Percentiles rank a stretch among this genome's conserved stretches.
Conservation (phyloP, 495 filamentous ascomycete genomes). For the Hypoxylon perforatum region DNA sequence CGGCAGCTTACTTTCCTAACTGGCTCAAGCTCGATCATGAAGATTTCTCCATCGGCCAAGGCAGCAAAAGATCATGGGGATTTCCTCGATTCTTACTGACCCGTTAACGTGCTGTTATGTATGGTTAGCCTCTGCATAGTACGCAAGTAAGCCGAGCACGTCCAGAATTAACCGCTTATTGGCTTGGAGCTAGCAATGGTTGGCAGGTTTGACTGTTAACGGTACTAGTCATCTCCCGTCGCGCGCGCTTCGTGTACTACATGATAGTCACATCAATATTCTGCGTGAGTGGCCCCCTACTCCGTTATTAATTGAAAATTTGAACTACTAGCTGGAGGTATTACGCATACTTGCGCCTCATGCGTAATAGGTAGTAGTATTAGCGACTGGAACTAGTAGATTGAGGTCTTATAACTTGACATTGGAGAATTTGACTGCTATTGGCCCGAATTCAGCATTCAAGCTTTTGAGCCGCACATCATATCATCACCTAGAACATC, state of each 20-base stretch:
- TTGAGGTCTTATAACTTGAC: no score
- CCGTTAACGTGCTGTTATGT: neutral
- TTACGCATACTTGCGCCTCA: no score
- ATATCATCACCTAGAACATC: no score
- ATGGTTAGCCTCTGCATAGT: constrained; percentile 8
- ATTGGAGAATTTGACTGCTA: no score
- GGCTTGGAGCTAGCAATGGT: neutral
- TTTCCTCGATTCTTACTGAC: constrained; percentile 6
- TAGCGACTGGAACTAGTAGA: no score
- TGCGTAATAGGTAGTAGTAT: no score
- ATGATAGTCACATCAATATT: neutral
- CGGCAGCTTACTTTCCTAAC: constrained; percentile 26
- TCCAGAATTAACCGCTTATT: neutral
- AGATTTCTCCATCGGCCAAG: constrained; percentile 24
- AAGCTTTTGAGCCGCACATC: no score
- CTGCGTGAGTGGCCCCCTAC: neutral
- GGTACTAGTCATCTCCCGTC: constrained; percentile 17
- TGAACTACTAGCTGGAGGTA: no score
- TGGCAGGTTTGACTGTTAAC: neutral
- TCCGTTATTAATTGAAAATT: no score
- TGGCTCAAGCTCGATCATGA: constrained; percentile 4
- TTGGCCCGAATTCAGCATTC: no score
- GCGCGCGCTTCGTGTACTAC: constrained; percentile 33
- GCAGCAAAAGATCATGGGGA: constrained; percentile 11
- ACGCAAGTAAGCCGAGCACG: constrained; percentile 3